These are phyloP conservation scores for Geum urbanum DNA, from an alignment of 306 rosid species.

Conservation along the genomic window DNA sequence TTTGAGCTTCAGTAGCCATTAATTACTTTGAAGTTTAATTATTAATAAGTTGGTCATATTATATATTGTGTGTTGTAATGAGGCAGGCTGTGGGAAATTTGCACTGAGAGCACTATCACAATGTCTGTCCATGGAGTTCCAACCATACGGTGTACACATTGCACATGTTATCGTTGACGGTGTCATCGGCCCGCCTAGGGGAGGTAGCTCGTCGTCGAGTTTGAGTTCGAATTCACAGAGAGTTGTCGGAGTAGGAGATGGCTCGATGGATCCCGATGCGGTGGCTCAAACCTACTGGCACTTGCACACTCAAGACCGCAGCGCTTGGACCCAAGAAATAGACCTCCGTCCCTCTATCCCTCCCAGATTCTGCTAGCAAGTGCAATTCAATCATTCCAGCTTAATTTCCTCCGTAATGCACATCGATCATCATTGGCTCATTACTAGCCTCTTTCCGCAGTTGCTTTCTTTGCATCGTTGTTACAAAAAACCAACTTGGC, in stretches of 20 bases:
- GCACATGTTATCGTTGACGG: constrained; percentile 94
- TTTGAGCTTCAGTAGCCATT: not conserved
- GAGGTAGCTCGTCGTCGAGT: constrained; percentile 14
- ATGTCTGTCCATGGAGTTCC: constrained; percentile 85
- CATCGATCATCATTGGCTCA: not conserved
- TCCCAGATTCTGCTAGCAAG: constrained; percentile 36
- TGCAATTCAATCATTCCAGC: not conserved
- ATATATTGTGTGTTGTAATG: not conserved
- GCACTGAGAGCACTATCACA: constrained; percentile 86
- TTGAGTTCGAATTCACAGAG: constrained; percentile 25
- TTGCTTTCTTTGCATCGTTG: not conserved
- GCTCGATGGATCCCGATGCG: constrained; percentile 69
- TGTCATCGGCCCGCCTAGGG: constrained; percentile 60
- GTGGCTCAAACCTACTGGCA: constrained; percentile 95
- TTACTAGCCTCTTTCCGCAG: not conserved
- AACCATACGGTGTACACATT: constrained; percentile 79
- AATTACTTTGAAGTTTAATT: not conserved
- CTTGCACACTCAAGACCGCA: constrained; percentile 72
- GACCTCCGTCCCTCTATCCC: constrained; percentile 65
- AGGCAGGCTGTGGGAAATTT: constrained; percentile 89
- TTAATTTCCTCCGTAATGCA: not conserved
- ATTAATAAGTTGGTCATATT: too few species aligned
- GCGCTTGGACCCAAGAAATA: constrained; percentile 92
- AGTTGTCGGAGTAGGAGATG: constrained; percentile 24
- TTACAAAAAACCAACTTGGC: not conserved